These are phyloP conservation scores for Parasitella parasitica DNA, from an alignment of 371 early-diverging fungal genomes.

Conservation along the genomic window DNA sequence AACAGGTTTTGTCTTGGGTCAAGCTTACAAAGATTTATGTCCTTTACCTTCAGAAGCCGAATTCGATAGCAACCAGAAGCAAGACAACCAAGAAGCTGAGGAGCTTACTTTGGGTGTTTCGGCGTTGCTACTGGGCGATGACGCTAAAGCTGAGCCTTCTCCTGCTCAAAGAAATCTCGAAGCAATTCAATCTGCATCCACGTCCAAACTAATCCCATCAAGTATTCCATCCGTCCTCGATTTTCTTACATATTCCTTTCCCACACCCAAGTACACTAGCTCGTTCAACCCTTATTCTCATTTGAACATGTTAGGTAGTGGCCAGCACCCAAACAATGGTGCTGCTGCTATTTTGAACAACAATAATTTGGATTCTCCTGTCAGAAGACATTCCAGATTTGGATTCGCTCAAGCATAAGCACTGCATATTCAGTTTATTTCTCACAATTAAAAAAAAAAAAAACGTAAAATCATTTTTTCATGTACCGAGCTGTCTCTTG, in stretches of 20 bases:
- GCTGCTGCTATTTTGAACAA: slow-evolving; percentile 24
- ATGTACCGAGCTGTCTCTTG: too few relatives aligned
- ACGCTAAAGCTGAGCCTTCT: not conserved
- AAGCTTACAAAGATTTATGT: slow-evolving; percentile 31
- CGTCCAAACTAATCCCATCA: not conserved
- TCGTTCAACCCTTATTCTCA: slow-evolving; percentile 45
- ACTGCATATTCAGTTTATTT: too few relatives aligned
- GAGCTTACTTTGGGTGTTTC: slow-evolving; percentile 36
- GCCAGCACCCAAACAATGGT: not conserved
- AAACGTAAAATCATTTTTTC: too few relatives aligned
- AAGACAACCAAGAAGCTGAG: slow-evolving; percentile 2
- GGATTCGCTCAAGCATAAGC: slow-evolving; percentile 51
- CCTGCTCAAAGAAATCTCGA: slow-evolving; percentile 11
- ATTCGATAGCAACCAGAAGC: slow-evolving; percentile 2
- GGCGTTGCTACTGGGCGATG: slow-evolving; percentile 21
- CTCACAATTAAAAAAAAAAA: not conserved
- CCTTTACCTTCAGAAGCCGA: slow-evolving; percentile 9
- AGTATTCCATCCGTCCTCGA: slow-evolving; percentile 7
- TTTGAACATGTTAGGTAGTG: not conserved
- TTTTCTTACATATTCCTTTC: slow-evolving; percentile 23
- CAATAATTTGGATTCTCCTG: slow-evolving; percentile 34
- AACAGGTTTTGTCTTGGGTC: slow-evolving; percentile 40
- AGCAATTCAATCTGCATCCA: slow-evolving; percentile 8
- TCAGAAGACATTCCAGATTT: slow-evolving; percentile 48
- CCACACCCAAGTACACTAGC: slow-evolving; percentile 37